A percentile compares a stretch with the other conserved stretches of the same genome.
Conservation (phyloP, 1,284 basidiomycete genomes). For the Cryptococcus maquisensis region DNA sequence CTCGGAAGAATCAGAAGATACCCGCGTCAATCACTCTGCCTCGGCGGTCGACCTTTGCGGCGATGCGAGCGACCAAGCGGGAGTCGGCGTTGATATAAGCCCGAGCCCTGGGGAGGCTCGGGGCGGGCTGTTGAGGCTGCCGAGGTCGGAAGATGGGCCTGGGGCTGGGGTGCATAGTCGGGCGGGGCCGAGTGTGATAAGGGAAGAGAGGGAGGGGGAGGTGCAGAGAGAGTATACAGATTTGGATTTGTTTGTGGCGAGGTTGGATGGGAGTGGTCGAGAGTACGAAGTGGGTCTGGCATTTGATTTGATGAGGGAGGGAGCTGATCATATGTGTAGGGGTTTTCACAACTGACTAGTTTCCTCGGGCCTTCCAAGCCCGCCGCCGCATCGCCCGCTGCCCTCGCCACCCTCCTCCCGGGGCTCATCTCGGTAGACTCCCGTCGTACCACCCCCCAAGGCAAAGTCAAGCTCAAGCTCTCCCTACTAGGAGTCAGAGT, state of each 20-base stretch:
- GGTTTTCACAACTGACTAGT: constrained; percentile 58
- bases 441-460: constrained; percentile 62
- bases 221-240: constrained; percentile 54
- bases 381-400: constrained; percentile 36
- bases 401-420: constrained; percentile 52
- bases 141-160: neutral
- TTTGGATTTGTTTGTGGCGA: constrained; percentile 58
- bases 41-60: constrained; percentile 9
- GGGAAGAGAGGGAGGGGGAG: constrained; percentile 1
- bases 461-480: constrained; percentile 72
- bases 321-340: constrained; percentile 44
- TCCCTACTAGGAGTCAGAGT: constrained; percentile 66
- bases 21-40: neutral
- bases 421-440: constrained; percentile 64
- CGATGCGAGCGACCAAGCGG: neutral
- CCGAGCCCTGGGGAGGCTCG: neutral
- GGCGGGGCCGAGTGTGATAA: neutral
- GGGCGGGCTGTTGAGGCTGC: neutral
- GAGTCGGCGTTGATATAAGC: neutral
- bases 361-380: constrained; percentile 58
- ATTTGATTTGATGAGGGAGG: neutral
- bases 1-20: neutral
- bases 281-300: constrained; percentile 58
- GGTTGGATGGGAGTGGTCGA: constrained; percentile 53
- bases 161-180: neutral